Evolutionary conservation across 2,329 filamentous ascomycete genomes (phyloP).

Genomic region (Lasiodiplodia sp.): DNA sequence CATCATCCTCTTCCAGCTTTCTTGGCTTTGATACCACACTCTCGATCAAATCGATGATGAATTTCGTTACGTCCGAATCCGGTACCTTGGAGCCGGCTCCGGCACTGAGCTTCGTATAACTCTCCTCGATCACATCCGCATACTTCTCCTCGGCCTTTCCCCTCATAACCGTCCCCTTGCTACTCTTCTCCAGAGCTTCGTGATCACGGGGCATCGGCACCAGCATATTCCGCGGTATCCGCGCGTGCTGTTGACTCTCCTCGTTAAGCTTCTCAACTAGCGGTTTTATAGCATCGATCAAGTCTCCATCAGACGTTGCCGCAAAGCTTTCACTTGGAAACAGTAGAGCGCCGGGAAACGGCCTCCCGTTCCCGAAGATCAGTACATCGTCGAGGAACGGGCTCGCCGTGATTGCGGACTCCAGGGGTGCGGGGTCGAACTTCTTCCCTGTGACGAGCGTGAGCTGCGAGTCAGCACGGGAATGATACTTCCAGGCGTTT

Average conservation of each 20-base stretch:
- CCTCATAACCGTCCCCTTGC: conserved; percentile 67
- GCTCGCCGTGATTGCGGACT: conserved; percentile 60
- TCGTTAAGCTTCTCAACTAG: conserved; percentile 57
- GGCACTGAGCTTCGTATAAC: conserved; percentile 50
- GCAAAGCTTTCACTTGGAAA: conserved; percentile 51
- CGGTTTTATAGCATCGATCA: conserved; percentile 54
- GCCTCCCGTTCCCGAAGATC: conserved; percentile 66
- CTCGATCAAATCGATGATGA: conserved; percentile 43
- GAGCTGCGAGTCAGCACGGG: conserved; percentile 67
- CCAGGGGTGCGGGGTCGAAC: conserved; percentile 69
- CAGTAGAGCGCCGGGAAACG: conserved; percentile 64
- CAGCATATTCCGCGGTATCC: conserved; percentile 60
- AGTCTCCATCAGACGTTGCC: conserved; percentile 42
- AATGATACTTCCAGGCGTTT: conserved; percentile 69
- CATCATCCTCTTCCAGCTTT: conserved; percentile 47
- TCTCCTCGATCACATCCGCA: conserved; percentile 52
- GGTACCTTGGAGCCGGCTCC: conserved; percentile 31
- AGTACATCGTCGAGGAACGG: conserved; percentile 61
- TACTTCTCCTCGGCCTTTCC: conserved; percentile 60
- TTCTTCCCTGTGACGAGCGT: conserved; percentile 72
- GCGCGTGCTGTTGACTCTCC: conserved; percentile 58
- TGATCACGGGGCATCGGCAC: conserved; percentile 51
- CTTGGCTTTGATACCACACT: conserved; percentile 32
- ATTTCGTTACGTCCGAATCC: conserved; percentile 43
- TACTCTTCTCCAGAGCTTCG: conserved; percentile 62